Evolutionary conservation across 2,329 filamentous ascomycete genomes (phyloP).

Genomic region (Stachybotrys chartarum): DNA sequence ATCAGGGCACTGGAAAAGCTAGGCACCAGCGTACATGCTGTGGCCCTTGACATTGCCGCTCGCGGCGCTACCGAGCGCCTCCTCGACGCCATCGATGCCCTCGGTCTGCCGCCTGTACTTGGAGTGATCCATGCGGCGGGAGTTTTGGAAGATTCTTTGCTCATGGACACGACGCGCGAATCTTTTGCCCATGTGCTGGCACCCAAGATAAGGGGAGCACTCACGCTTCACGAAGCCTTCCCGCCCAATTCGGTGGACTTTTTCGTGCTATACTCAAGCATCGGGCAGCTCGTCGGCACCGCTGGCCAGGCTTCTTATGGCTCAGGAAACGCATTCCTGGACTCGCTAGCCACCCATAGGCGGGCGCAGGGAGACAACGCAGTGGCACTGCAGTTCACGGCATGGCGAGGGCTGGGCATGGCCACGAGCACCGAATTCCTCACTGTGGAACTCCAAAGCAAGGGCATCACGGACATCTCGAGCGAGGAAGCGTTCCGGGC

Average conservation of each 20-base stretch:
- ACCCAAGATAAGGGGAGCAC: neutral
- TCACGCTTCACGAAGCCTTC: constrained; percentile 1
- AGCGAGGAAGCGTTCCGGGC: constrained; percentile 5
- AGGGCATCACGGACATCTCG: constrained; percentile 7
- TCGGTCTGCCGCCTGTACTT: neutral
- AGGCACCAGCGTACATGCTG: neutral
- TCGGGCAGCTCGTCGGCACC: constrained; percentile 3
- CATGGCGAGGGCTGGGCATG: constrained; percentile 5
- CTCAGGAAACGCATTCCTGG: constrained; percentile 2
- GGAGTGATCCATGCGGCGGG: neutral
- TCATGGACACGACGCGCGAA: neutral
- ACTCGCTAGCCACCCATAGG: constrained; percentile 1
- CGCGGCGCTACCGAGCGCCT: neutral
- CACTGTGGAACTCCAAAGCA: constrained; percentile 4
- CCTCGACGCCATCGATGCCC: neutral
- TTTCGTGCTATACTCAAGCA: constrained; percentile 2
- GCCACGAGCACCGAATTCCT: constrained; percentile 4
- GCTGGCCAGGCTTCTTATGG: constrained; percentile 3
- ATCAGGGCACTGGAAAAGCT: neutral
- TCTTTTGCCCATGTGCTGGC: neutral
- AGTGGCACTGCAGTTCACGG: constrained; percentile 4
- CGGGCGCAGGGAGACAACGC: constrained; percentile 4
- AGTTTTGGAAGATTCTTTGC: neutral
- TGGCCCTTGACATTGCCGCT: neutral
- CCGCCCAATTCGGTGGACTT: constrained; percentile 3